These are phyloP conservation scores for Fusarium pseudonygamai DNA, from an alignment of 2,329 filamentous ascomycete species.

Conservation along the genomic window DNA sequence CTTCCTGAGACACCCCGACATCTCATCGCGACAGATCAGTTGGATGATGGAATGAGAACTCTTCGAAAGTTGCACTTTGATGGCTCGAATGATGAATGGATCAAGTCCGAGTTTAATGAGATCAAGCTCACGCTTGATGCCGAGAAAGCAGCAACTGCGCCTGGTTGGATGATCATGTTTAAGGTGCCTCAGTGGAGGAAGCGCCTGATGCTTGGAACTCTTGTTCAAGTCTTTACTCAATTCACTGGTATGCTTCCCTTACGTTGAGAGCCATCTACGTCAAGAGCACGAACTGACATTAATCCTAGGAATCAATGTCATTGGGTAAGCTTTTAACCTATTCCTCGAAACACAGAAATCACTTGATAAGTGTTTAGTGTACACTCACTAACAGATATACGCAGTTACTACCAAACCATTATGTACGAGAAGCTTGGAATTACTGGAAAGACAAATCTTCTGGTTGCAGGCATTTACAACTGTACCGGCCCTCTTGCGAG, in stretches of 20 bases:
- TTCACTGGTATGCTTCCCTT: conserved; percentile 53
- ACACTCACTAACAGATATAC: background rate
- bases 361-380: background rate
- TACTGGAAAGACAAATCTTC: conserved; percentile 59
- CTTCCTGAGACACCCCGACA: conserved; percentile 41
- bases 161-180: conserved; percentile 66
- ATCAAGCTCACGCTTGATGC: conserved; percentile 64
- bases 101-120: conserved; percentile 63
- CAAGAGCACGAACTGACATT: background rate
- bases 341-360: background rate
- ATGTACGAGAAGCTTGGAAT: conserved; percentile 63
- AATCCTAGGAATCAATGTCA: conserved; percentile 58
- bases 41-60: conserved; percentile 53
- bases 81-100: conserved; percentile 63
- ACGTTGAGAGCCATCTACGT: background rate
- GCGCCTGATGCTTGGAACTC: conserved; percentile 64
- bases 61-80: conserved; percentile 61
- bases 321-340: conserved; percentile 46
- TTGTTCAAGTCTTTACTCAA: conserved; percentile 67
- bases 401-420: conserved; percentile 58
- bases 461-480: conserved; percentile 70
- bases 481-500: conserved; percentile 64
- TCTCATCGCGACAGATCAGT: conserved; percentile 48
- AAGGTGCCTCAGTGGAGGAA: conserved; percentile 64
- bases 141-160: conserved; percentile 35